Evolutionary conservation across 1,284 basidiomycete genomes (phyloP), one percentile per base, ranked within the genome.

Genomic region (Rhodotorula sp.): DNA sequence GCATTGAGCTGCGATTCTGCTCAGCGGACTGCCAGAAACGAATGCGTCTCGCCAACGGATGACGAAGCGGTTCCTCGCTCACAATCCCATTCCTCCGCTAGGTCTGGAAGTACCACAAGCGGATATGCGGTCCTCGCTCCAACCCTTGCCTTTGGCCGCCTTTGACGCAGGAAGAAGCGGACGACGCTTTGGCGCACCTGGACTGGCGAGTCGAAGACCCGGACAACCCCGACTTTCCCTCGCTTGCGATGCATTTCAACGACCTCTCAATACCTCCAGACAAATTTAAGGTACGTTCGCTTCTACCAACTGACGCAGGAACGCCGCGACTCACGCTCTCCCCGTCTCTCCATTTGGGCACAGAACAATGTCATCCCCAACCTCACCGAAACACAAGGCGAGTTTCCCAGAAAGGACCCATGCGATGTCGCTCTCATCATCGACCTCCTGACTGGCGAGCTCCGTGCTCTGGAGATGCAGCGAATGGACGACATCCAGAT

Each of bases 61-160:
- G n/a, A n/a, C n/a, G n/a, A 44, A 44, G 8, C 11, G 22, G 1
- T 24, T 10, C 8, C 30, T 22, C 4, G 22, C 20, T 22, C 10
- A 36, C 30, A 24, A 55, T 19, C 17, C 47, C 13, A 4, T 4
- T 11, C 47, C 47, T 4, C 17, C 47, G 7, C n/a, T 15, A 51
- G 49, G 27, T 51, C 49, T 51, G 49, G 49, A 15, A n/a, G 11
- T n/a, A 27, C n/a, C 20, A n/a, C 46, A 34, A 59, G 44, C 48
- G 48, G 22, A 20, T 30, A 29, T 59, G 58, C 58, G 30, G 47
- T 15, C 49, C 49, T 13, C 22, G 30, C 15, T 32, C 58, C 29
- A 59, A 59, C 44, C 59, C 65, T 4, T 62, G 62, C 39, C 22
- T 19, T 7, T 67, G 66, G 66, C 66, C 66, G 4, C 24, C 34